Percentiles rank a stretch among this genome's conserved stretches.
Conservation (phyloP, 306 rosid species). For the Arachis hypogaea region DNA sequence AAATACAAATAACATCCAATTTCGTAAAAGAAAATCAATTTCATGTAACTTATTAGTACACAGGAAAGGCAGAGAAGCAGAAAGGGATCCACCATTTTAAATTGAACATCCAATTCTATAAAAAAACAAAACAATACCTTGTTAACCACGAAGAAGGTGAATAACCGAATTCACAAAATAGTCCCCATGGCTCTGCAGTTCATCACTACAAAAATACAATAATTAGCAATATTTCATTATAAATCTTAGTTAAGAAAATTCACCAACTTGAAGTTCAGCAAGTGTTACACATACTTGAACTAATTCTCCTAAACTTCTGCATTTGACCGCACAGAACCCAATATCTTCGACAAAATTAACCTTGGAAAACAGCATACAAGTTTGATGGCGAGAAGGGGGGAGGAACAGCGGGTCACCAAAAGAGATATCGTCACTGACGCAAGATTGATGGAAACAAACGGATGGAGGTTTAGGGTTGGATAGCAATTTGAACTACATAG, state of each 20-base stretch:
- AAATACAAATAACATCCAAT: conserved; percentile 9
- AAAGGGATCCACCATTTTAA: too few relatives aligned
- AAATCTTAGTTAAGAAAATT: conserved; percentile 7
- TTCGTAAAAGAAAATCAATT: conserved; percentile 36
- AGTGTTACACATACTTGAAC: conserved; percentile 66
- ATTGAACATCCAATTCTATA: too few relatives aligned
- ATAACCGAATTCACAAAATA: conserved; percentile 74
- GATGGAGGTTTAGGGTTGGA: too few relatives aligned
- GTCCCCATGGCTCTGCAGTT: conserved; percentile 83
- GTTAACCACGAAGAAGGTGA: conserved; percentile 61
- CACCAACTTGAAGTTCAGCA: conserved; percentile 22
- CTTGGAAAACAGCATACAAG: conserved; percentile 17
- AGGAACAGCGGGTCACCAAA: too few relatives aligned
- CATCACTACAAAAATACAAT: conserved; percentile 67
- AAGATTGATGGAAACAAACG: too few relatives aligned
- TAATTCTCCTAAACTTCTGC: conserved; percentile 72
- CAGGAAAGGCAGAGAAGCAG: too few relatives aligned
- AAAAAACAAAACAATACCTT: too few relatives aligned
- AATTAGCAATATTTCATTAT: conserved; percentile 36
- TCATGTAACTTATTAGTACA: conserved; percentile 55
- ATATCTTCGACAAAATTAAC: conserved; percentile 94
- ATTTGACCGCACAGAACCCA: conserved; percentile 79
- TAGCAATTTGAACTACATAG: too few relatives aligned
- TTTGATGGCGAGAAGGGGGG: too few relatives aligned
- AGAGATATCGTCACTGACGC: too few relatives aligned